These are phyloP conservation scores for Coprinellus micaceus DNA, from an alignment of 768 basidiomycete species.

Conservation along the genomic window DNA sequence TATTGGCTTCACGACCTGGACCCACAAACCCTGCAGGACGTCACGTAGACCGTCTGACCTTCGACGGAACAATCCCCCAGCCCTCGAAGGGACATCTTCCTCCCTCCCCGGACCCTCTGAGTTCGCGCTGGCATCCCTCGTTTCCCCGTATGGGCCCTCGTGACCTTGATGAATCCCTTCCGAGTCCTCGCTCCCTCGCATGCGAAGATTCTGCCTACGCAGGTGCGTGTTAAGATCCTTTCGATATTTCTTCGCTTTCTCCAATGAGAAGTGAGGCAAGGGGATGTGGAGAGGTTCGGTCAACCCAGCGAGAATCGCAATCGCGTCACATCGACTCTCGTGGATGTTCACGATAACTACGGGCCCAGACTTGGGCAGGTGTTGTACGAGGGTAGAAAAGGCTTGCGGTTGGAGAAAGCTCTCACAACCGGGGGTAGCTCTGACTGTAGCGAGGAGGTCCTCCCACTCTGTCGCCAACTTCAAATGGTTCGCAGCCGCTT, in stretches of 20 bases:
- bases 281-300: slow-evolving; percentile 12
- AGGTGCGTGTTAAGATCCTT: neutral
- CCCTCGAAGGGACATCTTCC: neutral
- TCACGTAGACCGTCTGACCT: neutral
- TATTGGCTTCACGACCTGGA: slow-evolving; percentile 7
- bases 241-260: neutral
- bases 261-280: slow-evolving; percentile 2
- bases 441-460: slow-evolving; percentile 9
- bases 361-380: slow-evolving; percentile 15
- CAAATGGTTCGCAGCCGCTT: slow-evolving; percentile 12
- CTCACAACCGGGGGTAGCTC: slow-evolving; percentile 14
- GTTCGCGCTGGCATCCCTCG: too few relatives aligned
- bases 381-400: slow-evolving; percentile 3
- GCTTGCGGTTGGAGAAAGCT: slow-evolving; percentile 18
- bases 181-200: too few relatives aligned
- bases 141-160: too few relatives aligned
- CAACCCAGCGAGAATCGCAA: slow-evolving; percentile 12
- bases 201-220: too few relatives aligned
- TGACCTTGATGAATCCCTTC: too few relatives aligned
- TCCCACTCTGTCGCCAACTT: slow-evolving; percentile 19
- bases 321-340: slow-evolving; percentile 18
- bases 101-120: neutral
- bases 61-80: too few relatives aligned
- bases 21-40: slow-evolving; percentile 7
- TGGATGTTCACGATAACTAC: slow-evolving; percentile 19